These are phyloP conservation scores for Adenanthera pavonina DNA, from an alignment of 306 rosid genomes.

Conservation along the genomic window DNA sequence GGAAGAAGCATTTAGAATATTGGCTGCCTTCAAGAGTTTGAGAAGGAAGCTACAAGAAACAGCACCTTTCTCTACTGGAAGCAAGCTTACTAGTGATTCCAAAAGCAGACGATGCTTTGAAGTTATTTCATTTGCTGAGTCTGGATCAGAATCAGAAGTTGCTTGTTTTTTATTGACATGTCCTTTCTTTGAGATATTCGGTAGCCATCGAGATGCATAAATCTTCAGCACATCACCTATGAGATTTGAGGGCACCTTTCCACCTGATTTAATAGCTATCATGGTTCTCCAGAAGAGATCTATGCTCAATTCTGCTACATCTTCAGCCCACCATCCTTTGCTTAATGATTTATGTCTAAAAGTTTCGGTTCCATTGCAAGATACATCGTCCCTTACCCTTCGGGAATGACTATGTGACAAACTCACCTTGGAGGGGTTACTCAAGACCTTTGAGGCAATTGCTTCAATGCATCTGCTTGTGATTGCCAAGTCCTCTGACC, in stretches of 20 bases:
- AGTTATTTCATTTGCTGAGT: constrained; percentile 55
- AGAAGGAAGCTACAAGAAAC: constrained; percentile 85
- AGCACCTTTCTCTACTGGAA: constrained; percentile 87
- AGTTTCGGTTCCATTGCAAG: constrained; percentile 80
- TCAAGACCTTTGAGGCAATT: constrained; percentile 71
- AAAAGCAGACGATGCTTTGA: constrained; percentile 78
- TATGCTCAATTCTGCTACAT: constrained; percentile 87
- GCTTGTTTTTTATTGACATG: constrained; percentile 44
- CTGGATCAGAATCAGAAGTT: constrained; percentile 59
- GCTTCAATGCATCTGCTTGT: constrained; percentile 86
- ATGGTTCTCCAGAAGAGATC: constrained; percentile 95
- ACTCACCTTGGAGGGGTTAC: constrained; percentile 77
- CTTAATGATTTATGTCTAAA: constrained; percentile 56
- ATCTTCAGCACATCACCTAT: constrained; percentile 86
- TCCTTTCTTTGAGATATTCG: constrained; percentile 63
- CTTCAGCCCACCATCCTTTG: constrained; percentile 99
- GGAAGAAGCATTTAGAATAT: constrained; percentile 80
- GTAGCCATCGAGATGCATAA: constrained; percentile 90
- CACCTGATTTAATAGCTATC: constrained; percentile 87
- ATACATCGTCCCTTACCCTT: constrained; percentile 69
- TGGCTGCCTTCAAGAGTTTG: constrained; percentile 88
- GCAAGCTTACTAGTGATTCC: constrained; percentile 89
- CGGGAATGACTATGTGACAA: constrained; percentile 81
- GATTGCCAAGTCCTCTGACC: constrained; percentile 89
- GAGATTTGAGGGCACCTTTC: constrained; percentile 67